Evolutionary conservation across 257 asterid genomes (phyloP).

Genomic region (Coffea canephora): DNA sequence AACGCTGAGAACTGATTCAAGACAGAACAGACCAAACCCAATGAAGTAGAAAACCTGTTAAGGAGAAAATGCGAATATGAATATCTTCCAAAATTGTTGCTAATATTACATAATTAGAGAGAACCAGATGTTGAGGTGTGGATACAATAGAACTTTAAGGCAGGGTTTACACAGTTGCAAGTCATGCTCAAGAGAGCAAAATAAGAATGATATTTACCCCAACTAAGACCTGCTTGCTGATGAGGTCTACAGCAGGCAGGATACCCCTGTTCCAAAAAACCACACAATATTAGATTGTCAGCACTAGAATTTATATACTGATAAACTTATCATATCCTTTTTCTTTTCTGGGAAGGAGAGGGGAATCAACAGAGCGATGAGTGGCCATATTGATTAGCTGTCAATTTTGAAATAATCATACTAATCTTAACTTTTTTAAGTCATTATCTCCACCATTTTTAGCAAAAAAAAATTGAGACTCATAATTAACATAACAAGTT

Average conservation of each 20-base stretch:
- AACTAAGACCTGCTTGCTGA: slow-evolving; percentile 65
- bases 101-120: background rate
- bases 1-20: slow-evolving; percentile 80
- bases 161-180: background rate
- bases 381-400: background rate
- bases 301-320: slow-evolving; percentile 10
- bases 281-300: slow-evolving; percentile 26
- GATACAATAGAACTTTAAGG: background rate
- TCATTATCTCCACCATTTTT: background rate
- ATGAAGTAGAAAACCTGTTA: slow-evolving; percentile 85
- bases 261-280: slow-evolving; percentile 67
- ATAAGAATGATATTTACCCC: slow-evolving; percentile 62
- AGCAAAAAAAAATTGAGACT: background rate
- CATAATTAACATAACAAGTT: background rate
- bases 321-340: background rate
- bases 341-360: background rate
- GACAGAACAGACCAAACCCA: slow-evolving; percentile 89
- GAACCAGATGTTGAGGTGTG: too few species aligned
- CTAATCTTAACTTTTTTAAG: background rate
- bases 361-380: background rate
- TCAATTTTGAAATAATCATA: background rate
- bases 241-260: slow-evolving; percentile 89
- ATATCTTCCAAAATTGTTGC: background rate
- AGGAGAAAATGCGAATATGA: slow-evolving; percentile 12
- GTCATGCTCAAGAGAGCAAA: background rate